A percentile compares a stretch with the other conserved stretches of the same genome.
Conservation (phyloP, 805 yeast species). For the Crinitomyces ghanaensis region DNA sequence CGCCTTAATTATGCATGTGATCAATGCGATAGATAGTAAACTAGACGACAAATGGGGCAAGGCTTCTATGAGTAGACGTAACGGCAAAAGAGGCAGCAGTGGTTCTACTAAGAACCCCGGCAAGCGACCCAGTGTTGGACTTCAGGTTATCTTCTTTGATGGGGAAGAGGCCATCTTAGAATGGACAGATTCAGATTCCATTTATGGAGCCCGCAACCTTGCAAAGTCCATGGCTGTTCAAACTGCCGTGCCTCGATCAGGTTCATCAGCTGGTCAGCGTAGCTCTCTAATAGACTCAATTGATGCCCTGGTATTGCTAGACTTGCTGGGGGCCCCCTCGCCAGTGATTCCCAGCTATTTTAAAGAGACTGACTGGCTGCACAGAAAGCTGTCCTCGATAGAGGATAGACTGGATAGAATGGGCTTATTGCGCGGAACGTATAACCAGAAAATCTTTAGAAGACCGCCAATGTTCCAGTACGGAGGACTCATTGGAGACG, state of each 20-base stretch:
- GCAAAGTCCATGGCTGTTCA: conserved; percentile 29
- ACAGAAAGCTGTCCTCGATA: conserved; percentile 27
- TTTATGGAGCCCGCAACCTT: conserved; percentile 44
- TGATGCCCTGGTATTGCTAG: conserved; percentile 38
- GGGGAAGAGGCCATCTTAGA: conserved; percentile 49
- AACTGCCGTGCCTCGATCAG: conserved; percentile 12
- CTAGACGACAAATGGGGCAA: conserved; percentile 16
- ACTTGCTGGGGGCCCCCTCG: conserved; percentile 36
- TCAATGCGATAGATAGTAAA: conserved; percentile 22
- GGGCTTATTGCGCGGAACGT: conserved; percentile 8
- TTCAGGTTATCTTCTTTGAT: conserved; percentile 44
- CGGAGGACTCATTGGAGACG: conserved; percentile 33
- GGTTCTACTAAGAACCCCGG: too few species aligned
- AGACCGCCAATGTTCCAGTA: conserved; percentile 9
- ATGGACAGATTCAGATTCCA: conserved; percentile 43
- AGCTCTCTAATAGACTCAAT: conserved; percentile 24
- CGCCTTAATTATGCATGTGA: conserved; percentile 37
- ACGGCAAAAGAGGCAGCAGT: too few species aligned
- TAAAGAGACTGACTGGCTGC: conserved; percentile 29
- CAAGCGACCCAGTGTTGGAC: too few species aligned
- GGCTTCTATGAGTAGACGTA: conserved; percentile 1
- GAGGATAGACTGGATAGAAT: conserved; percentile 23
- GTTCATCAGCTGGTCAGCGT: conserved; percentile 9
- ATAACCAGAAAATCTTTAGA: conserved; percentile 9
- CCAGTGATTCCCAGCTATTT: conserved; percentile 34